Conservation (phyloP, 768 basidiomycete species). For the Phanerochaete carnosa region DNA sequence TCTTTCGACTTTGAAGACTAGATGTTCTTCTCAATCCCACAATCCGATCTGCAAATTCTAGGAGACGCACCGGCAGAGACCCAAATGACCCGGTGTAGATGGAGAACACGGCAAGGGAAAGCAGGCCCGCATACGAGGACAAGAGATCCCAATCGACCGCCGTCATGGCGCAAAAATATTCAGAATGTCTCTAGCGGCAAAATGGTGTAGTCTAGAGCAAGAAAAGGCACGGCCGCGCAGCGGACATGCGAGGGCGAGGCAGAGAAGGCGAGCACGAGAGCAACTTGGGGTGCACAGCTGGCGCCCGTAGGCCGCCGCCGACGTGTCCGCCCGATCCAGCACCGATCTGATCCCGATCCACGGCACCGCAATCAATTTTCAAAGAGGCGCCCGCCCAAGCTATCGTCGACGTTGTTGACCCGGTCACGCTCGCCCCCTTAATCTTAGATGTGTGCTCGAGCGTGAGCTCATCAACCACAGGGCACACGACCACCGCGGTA, state of each 20-base stretch:
- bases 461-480: not conserved
- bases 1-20: conserved; percentile 14
- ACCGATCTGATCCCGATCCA: not conserved
- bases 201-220: not conserved
- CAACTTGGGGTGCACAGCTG: not conserved
- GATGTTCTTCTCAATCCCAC: not conserved
- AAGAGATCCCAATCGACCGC: conserved; percentile 53
- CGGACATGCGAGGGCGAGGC: not conserved
- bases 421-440: not conserved
- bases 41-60: not conserved
- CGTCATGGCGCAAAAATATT: not conserved
- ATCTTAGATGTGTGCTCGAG: not conserved
- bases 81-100: conserved; percentile 70
- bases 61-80: conserved; percentile 57
- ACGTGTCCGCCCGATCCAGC: not conserved
- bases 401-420: no score
- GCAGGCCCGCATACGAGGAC: conserved; percentile 65
- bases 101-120: conserved; percentile 60
- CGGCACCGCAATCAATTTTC: not conserved
- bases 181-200: not conserved
- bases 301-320: not conserved
- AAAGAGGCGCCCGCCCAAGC: not conserved
- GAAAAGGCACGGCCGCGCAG: not conserved
- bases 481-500: not conserved
- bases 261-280: not conserved